Evolutionary conservation across 2,329 filamentous ascomycete genomes (phyloP), one percentile per base, ranked within the genome.

Genomic region (Graphiopsis chlorocephala): DNA sequence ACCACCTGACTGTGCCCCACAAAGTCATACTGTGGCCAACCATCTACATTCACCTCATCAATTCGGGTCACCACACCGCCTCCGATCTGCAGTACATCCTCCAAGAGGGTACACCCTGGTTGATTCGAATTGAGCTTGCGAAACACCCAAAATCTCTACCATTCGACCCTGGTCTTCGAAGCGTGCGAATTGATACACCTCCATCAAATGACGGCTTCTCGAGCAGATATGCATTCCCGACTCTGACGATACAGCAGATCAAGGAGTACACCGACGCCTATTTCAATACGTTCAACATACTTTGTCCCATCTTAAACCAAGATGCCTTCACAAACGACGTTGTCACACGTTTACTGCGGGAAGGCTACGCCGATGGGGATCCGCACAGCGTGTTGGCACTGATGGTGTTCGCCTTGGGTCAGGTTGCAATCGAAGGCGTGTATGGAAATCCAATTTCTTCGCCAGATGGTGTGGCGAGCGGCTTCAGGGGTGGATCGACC

Each of bases 291-390:
- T 85, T 86, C 74, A 88, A 88, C 70, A 78, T 85, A 14, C 71
- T 87, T 15, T 83, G 84, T 68, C 86, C 86, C 0, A 80, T 88
- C 42, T 77, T 88, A 70, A 85, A 87, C 67, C 78, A 84, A n/a
- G 80, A 85, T 35, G 76, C 75, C 25, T 88, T 88, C 72, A 76
- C 81, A 67, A 77, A 79, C 8, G 78, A 80, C 42, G 81, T 78
- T 2, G 71, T 88, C 10, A 74, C 77, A 1, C 73, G 78, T 6
- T 78, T 87, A 3, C 71, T 82, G 45, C 78, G 76, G 14, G 77
- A 80, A 55, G 82, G 83, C 0, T 84, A 86, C 67, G 78, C 81
- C 67, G 80, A 85, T 50, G 73, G 73, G n/a, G 81, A 82, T 60
- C 75, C 77, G 28, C 73, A 78, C 17, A 84, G 83, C 17, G 83